A percentile compares a stretch with the other conserved stretches of the same genome.
phyloP scores from a whole-genome alignment of 1,139 yeast genomes.

The Lodderomyces margitis region DNA sequence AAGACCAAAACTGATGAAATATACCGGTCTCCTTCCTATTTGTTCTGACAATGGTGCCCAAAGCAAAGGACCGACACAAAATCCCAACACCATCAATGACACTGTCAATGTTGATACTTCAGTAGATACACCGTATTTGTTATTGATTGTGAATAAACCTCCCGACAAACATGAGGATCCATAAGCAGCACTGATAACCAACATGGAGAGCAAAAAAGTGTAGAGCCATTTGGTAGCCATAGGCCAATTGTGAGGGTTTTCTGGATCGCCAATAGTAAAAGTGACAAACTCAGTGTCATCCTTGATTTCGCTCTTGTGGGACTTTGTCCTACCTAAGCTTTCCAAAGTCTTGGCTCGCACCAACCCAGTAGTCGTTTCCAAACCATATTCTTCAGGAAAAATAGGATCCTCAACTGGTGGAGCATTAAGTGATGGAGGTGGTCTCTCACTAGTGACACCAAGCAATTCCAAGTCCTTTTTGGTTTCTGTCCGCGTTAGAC shows the following conservation, averaged over 20 bases:
- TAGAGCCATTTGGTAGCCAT: slow-evolving; percentile 57
- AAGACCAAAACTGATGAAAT: slow-evolving; percentile 68
- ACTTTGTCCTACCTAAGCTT: slow-evolving; percentile 56
- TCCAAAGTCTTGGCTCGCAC: slow-evolving; percentile 77
- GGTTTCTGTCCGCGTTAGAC: slow-evolving; percentile 57
- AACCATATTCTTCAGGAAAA: slow-evolving; percentile 87
- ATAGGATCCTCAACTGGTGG: slow-evolving; percentile 66
- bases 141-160: slow-evolving; percentile 63
- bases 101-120: slow-evolving; percentile 81
- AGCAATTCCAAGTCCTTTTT: slow-evolving; percentile 60
- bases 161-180: slow-evolving; percentile 92
- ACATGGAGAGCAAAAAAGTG: slow-evolving; percentile 61
- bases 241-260: slow-evolving; percentile 86
- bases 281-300: slow-evolving; percentile 83
- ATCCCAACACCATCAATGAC: slow-evolving; percentile 87
- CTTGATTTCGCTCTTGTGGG: slow-evolving; percentile 5
- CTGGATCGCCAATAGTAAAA: slow-evolving; percentile 71
- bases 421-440: slow-evolving; percentile 56
- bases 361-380: slow-evolving; percentile 84
- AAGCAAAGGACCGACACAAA: slow-evolving; percentile 79
- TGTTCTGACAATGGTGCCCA: slow-evolving; percentile 92
- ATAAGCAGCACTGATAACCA: slow-evolving; percentile 84
- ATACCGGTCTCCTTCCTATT: slow-evolving; percentile 83
- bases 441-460: slow-evolving; percentile 55
- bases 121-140: slow-evolving; percentile 62